These are phyloP conservation scores for Hyphochytrium catenoides DNA, from an alignment of 352 stramenopile species.

Conservation along the genomic window DNA sequence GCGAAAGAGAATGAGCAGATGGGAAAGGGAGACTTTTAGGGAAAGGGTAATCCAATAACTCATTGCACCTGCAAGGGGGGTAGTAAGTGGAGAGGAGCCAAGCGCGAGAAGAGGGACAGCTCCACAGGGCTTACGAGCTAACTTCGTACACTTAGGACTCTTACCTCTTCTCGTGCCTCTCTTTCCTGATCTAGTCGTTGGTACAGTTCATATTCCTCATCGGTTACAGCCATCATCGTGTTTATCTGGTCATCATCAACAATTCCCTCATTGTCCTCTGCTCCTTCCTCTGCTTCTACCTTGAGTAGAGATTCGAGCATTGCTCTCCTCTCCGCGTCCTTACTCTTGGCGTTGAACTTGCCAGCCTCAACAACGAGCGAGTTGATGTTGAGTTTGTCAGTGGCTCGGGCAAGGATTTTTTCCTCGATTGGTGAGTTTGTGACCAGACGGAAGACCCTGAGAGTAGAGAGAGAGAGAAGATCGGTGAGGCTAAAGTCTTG, in stretches of 20 bases:
- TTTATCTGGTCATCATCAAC: conserved; percentile 60
- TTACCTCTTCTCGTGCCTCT: conserved; percentile 24
- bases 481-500: too few relatives aligned
- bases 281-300: conserved; percentile 58
- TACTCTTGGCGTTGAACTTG: conserved; percentile 64
- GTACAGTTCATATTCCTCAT: conserved; percentile 49
- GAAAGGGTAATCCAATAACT: too few relatives aligned
- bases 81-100: too few relatives aligned
- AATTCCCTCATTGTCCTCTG: conserved; percentile 28
- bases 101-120: too few relatives aligned
- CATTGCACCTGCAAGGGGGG: too few relatives aligned
- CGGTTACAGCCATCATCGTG: conserved; percentile 64
- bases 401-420: conserved; percentile 55
- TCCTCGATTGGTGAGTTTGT: conserved; percentile 63
- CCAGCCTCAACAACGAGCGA: conserved; percentile 62
- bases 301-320: conserved; percentile 62
- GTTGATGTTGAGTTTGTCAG: conserved; percentile 75
- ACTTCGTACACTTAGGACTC: too few relatives aligned
- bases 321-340: conserved; percentile 49
- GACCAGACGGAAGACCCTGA: conserved; percentile 53
- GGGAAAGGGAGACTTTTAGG: too few relatives aligned
- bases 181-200: conserved; percentile 38
- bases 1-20: too few relatives aligned
- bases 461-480: too few relatives aligned
- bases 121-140: too few relatives aligned